Evolutionary conservation across 2,329 filamentous ascomycete genomes (phyloP), one percentile per base, ranked within the genome.

Genomic region (Ceratocystis variospora): DNA sequence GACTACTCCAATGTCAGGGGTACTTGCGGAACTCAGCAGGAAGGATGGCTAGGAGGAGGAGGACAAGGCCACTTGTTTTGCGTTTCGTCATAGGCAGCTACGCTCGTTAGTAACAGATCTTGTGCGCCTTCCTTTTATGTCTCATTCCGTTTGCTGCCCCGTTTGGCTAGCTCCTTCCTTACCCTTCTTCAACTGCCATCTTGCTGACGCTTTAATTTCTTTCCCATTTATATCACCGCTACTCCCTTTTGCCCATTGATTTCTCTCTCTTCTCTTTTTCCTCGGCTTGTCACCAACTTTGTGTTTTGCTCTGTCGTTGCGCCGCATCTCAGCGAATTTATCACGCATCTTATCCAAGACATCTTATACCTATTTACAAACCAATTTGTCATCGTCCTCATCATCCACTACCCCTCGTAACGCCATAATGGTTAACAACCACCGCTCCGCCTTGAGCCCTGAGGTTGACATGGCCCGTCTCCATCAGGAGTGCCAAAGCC

Each of bases 351-450:
- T 41, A 17, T 48, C 33, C 19, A n/a, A n/a, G 12, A 25, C 3
- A 22, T 31, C 37, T 12, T 63, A 2, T 63, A 31, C 33, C 33
- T 28, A 44, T 12, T n/a, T 25, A 55, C 45, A 28, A n/a, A 1
- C 10, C 25, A 46, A 28, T 62, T 28, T 19, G 45, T 62, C 61
- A 45, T 46, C 61, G n/a, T 22, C 19, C 19, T n/a, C 59, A 48
- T 48, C n/a, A 22, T 48, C 46, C 19, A n/a, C 19, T 48, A 2
- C 17, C 46, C 46, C 22, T 25, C 48, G 10, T 41, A 50, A 63
- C 44, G 7, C 2, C 65, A 66, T 4, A 37, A 67, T 64, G 61
- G 46, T 57, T 46, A 63, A 44, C 62, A 65, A 44, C 55, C 28
- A 62, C 31, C 53, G 53, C 15, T 10, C 19, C 17, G 33, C 7